These are phyloP conservation scores for Lyophyllum decastes DNA, from an alignment of 768 basidiomycete genomes.

Conservation along the genomic window DNA sequence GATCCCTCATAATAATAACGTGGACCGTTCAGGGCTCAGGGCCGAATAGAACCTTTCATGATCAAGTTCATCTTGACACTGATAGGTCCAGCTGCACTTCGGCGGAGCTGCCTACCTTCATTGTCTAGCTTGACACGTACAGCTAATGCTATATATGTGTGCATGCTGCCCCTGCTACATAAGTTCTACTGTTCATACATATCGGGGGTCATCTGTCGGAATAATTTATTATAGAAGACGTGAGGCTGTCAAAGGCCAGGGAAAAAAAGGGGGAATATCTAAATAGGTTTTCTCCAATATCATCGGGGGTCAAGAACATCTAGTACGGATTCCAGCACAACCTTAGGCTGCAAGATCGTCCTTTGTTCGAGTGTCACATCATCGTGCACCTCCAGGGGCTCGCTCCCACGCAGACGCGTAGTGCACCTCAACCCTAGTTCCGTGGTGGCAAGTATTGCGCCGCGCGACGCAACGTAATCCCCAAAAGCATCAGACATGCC, in stretches of 20 bases:
- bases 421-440: conserved; percentile 72
- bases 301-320: conserved; percentile 39
- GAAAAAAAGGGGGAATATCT: background rate
- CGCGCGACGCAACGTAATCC: conserved; percentile 51
- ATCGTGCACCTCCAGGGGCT: conserved; percentile 26
- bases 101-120: background rate
- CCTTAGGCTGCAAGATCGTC: conserved; percentile 70
- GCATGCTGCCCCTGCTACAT: too few species aligned
- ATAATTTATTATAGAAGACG: background rate
- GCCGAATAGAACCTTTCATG: background rate
- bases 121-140: too few species aligned
- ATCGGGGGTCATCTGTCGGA: background rate
- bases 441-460: conserved; percentile 64
- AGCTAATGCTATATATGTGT: too few species aligned
- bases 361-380: conserved; percentile 54
- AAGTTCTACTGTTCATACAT: background rate
- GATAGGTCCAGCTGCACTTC: background rate
- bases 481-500: conserved; percentile 51
- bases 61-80: background rate
- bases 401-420: conserved; percentile 42
- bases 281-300: background rate
- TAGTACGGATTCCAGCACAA: conserved; percentile 71
- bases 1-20: background rate
- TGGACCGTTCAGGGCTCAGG: conserved; percentile 1
- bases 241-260: background rate